phyloP scores from a whole-genome alignment of 2,329 filamentous ascomycete species.

The Basipetospora chlamydospora region DNA sequence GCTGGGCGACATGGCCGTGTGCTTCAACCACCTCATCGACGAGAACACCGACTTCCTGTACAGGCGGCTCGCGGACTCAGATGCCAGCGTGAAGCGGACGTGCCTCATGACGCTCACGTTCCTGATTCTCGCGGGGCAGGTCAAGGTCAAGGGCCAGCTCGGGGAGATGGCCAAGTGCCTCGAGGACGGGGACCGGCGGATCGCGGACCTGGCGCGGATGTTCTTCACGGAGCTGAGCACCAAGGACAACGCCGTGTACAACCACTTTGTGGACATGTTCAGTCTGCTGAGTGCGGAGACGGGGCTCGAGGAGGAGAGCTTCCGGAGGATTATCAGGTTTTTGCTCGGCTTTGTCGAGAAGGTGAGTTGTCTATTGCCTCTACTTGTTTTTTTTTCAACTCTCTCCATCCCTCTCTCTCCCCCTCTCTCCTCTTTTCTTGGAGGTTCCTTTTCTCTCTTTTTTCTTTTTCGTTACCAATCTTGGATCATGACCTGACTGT shows the following conservation, averaged over 20 bases:
- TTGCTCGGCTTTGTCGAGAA: conserved; percentile 94
- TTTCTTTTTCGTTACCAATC: not conserved
- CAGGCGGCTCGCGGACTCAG: conserved; percentile 74
- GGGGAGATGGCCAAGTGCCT: conserved; percentile 99
- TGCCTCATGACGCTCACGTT: conserved; percentile 98
- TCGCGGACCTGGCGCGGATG: conserved; percentile 88
- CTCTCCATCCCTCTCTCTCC: not conserved
- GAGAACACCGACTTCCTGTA: conserved; percentile 99
- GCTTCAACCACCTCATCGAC: conserved; percentile 98
- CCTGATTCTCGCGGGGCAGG: conserved; percentile 88
- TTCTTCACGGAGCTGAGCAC: conserved; percentile 97
- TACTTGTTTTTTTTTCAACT: not conserved
- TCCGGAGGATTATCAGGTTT: conserved; percentile 81
- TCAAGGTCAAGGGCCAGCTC: conserved; percentile 97
- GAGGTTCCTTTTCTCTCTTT: not conserved
- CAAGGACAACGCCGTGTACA: conserved; percentile 98
- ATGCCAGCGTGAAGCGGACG: conserved; percentile 85
- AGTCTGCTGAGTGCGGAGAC: conserved; percentile 74
- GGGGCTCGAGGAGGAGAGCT: conserved; percentile 67
- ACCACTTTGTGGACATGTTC: conserved; percentile 99
- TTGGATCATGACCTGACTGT: no score
- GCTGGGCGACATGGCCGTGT: conserved; percentile 96
- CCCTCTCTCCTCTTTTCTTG: not conserved
- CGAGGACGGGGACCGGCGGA: conserved; percentile 88
- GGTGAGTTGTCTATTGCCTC: conserved; percentile 34